Percentiles rank a stretch among this genome's conserved stretches.
phyloP scores from a whole-genome alignment of 1,284 basidiomycete genomes.

The Melampsora occidentalis region DNA sequence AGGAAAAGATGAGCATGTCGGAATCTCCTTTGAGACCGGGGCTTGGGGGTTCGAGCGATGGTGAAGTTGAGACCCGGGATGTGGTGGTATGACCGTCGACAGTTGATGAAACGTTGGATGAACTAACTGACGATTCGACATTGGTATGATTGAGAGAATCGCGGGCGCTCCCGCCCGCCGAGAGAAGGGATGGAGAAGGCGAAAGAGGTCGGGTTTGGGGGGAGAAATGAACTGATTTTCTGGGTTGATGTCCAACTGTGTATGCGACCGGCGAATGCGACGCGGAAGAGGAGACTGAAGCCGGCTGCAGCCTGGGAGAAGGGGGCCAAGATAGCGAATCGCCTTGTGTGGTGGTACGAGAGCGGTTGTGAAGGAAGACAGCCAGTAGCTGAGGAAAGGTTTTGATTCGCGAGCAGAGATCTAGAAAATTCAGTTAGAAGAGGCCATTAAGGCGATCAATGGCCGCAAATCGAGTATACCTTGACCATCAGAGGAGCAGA shows the following conservation, averaged over 20 bases:
- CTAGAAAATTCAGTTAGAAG: slow-evolving; percentile 50
- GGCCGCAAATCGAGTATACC: not conserved
- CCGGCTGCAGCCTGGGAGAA: slow-evolving; percentile 59
- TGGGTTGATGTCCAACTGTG: slow-evolving; percentile 37
- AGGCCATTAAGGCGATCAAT: not conserved
- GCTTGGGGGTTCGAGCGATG: slow-evolving; percentile 50
- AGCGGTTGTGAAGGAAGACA: slow-evolving; percentile 91
- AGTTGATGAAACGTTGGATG: not conserved
- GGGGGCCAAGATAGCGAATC: slow-evolving; percentile 47
- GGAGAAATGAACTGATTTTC: slow-evolving; percentile 44
- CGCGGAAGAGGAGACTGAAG: slow-evolving; percentile 64
- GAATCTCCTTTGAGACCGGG: slow-evolving; percentile 75
- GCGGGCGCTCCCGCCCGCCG: slow-evolving; percentile 53
- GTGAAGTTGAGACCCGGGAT: slow-evolving; percentile 12
- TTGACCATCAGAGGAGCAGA: not conserved
- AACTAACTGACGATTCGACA: not conserved
- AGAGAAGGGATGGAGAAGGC: slow-evolving; percentile 9
- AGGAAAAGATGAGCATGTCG: slow-evolving; percentile 91
- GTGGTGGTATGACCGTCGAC: slow-evolving; percentile 22
- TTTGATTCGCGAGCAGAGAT: slow-evolving; percentile 81
- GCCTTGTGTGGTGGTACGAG: slow-evolving; percentile 18
- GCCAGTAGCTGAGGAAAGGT: slow-evolving; percentile 84
- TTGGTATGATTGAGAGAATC: not conserved
- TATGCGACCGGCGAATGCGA: slow-evolving; percentile 65
- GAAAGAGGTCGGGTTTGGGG: slow-evolving; percentile 24